Conservation (phyloP, 1,284 basidiomycete species). For the Lignosus rhinocerotis region DNA sequence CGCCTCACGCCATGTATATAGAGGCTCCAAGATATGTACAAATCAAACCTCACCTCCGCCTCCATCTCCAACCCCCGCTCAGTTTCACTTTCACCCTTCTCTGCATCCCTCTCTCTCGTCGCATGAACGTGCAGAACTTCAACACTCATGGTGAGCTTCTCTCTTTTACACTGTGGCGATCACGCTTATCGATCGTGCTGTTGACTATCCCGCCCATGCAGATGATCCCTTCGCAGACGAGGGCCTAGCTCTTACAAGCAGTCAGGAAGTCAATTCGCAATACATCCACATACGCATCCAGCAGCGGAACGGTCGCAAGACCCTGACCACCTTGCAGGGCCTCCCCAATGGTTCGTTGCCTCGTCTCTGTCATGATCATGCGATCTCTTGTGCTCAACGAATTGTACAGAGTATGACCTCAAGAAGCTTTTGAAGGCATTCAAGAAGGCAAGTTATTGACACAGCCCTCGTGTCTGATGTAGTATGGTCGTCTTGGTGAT, state of each 20-base stretch:
- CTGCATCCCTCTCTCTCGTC: slow-evolving; percentile 45
- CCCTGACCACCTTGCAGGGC: slow-evolving; percentile 97
- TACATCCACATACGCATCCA: slow-evolving; percentile 98
- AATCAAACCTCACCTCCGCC: slow-evolving; percentile 33
- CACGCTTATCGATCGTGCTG: slow-evolving; percentile 36
- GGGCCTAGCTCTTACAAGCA: slow-evolving; percentile 52
- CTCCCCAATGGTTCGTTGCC: slow-evolving; percentile 79
- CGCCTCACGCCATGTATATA: slow-evolving; percentile 25
- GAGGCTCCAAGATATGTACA: slow-evolving; percentile 22
- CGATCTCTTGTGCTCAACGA: slow-evolving; percentile 7
- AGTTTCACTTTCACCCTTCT: slow-evolving; percentile 41
- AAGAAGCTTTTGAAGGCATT: slow-evolving; percentile 99
- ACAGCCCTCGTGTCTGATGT: background rate
- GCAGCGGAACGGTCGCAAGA: slow-evolving; percentile 99
- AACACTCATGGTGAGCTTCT: slow-evolving; percentile 67
- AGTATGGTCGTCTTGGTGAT: background rate
- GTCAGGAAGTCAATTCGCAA: slow-evolving; percentile 80
- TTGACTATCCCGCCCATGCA: slow-evolving; percentile 6
- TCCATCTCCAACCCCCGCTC: slow-evolving; percentile 44
- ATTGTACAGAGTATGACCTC: slow-evolving; percentile 82
- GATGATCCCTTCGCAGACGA: slow-evolving; percentile 95
- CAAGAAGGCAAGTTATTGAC: slow-evolving; percentile 71
- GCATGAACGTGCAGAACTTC: slow-evolving; percentile 92
- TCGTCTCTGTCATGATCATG: background rate
- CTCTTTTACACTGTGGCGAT: slow-evolving; percentile 4